Percentiles rank a stretch among this genome's conserved stretches.
Evolutionary conservation across 257 asterid genomes (phyloP).

Genomic region (Solanum verrucosum): DNA sequence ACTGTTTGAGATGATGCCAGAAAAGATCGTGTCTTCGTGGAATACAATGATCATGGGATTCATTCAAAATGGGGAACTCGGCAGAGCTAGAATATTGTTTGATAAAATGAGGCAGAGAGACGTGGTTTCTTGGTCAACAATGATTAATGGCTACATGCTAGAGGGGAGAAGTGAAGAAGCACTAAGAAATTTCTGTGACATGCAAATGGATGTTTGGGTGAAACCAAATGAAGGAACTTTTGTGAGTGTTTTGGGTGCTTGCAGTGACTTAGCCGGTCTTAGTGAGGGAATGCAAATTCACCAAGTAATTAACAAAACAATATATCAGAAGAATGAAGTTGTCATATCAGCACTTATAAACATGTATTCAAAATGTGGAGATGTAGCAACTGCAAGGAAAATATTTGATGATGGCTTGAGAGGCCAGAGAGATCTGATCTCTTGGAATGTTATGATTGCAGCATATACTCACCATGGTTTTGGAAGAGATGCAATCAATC

Average conservation of each 20-base stretch:
- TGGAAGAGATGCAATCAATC: slow-evolving; percentile 36
- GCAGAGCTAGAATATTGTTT: slow-evolving; percentile 30
- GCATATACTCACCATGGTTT: slow-evolving; percentile 68
- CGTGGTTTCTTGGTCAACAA: slow-evolving; percentile 56
- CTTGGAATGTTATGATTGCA: slow-evolving; percentile 55
- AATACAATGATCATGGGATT: slow-evolving; percentile 43
- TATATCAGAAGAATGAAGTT: slow-evolving; percentile 29
- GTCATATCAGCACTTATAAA: slow-evolving; percentile 48
- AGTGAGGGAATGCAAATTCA: slow-evolving; percentile 49
- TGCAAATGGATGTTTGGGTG: slow-evolving; percentile 27
- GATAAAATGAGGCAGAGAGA: slow-evolving; percentile 40
- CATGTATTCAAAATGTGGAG: slow-evolving; percentile 71
- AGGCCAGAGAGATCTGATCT: slow-evolving; percentile 31
- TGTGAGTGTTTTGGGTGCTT: slow-evolving; percentile 51
- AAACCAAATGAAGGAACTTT: slow-evolving; percentile 58
- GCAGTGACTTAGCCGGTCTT: slow-evolving; percentile 50
- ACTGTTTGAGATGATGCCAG: slow-evolving; percentile 37
- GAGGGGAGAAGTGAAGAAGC: slow-evolving; percentile 49
- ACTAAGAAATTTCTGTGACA: slow-evolving; percentile 20
- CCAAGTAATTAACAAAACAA: slow-evolving; percentile 49
- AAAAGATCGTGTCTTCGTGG: slow-evolving; percentile 36
- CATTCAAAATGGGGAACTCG: slow-evolving; percentile 32
- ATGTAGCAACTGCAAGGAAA: slow-evolving; percentile 28
- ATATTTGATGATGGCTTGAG: slow-evolving; percentile 35
- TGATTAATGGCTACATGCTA: slow-evolving; percentile 36